Evolutionary conservation across 202 grass and related monocot genomes (phyloP), one percentile per base, ranked within the genome.

Genomic region (Panicum virgatum): DNA sequence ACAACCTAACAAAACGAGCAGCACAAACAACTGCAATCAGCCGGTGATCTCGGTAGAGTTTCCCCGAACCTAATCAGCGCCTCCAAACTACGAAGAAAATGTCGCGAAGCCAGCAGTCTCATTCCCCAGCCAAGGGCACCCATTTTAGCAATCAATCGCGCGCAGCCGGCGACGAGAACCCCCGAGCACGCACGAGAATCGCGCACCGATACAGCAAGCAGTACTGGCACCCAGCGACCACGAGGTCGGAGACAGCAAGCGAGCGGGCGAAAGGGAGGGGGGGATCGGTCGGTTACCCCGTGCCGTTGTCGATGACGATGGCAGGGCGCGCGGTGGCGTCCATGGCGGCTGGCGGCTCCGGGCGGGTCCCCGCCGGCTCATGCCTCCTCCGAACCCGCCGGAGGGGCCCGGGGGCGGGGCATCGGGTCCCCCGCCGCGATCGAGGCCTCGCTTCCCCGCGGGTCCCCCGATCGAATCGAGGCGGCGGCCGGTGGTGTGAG

Each of bases 261-360:
- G 36, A 1, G 7, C 0, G 46, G 7, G 25, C 3, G 23, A 3
- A 11, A 9, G 56, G 5, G 32, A 12, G 32, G 29, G 22, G 75
- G 32, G 76, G 67, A 27, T 58, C 51, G 61, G 52, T 12, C 9
- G 42, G 15, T 48, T 78, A 96, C 93, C 87, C 92, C 19, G 90
- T 91, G 76, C 93, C 93, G 88, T 96, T 96, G 88, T 96, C 93
- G 80, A 96, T 87, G 57, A 96, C 91, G 90, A 93, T 84, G 86
- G 93, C 90, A 15, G 90, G 90, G 76, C 90, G 93, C 62, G 78
- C 82, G 71, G 86, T 56, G 79, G 93, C 79, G 74, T 93, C 90
- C 93, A 96, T 96, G 65, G 22, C 32, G 65, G 22, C 32, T 42
- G 54, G 62, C 75, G 27, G 61, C 16, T 39, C 51, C 62, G 22